Base-by-base conservation (phyloP, 176 grass and related monocot species). In the Miscanthus lutarioriparius region DNA sequence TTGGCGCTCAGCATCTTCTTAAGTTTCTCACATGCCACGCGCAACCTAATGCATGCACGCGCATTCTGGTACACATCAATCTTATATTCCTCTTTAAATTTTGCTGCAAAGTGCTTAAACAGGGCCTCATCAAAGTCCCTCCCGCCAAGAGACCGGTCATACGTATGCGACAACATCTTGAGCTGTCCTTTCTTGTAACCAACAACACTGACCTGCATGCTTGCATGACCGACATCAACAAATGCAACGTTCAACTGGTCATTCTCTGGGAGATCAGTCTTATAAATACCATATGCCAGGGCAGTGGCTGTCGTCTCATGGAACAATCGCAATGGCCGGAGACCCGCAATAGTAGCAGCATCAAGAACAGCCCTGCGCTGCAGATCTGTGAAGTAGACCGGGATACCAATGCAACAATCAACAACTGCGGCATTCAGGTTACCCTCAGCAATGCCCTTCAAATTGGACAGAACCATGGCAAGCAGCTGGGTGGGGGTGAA, bases 391-490 rank as follows among this genome's bases (percentile, higher is more conserved):
- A 98, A 98, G 84, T 98, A 93, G 3, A 90, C 84, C 0, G 96
- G 96, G 36, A 95, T 93, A 4, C 96, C 96, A 14, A 98, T 98
- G 73, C 96, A 98, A 69, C 96, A 95, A 63, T 98, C 96, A 4
- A 89, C 74, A 20, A 98, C 96, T 0, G 85, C 91, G 0, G 80
- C 6, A 0, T 88, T 92, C 11, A 95, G 72, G 80, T 95, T 98
- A 4, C 80, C 91, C 87, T 95, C 93, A 0, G 93, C 93, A 63
- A 98, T 95, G 41, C 77, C 66, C 81, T 95, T 98, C 70, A 98
- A 19, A 64, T 92, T 93, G 10, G 96, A 91, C 13, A 98, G 88
- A 77, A 98, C 80, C 93, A 95, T 98, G 4, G 91, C 91, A 67
- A 95, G 88, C 40, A 98, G 68, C 75, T 98, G 96, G 0, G 93